phyloP scores from a whole-genome alignment of 108 stramenopile genomes.

The Aurantiochytrium sp. region DNA sequence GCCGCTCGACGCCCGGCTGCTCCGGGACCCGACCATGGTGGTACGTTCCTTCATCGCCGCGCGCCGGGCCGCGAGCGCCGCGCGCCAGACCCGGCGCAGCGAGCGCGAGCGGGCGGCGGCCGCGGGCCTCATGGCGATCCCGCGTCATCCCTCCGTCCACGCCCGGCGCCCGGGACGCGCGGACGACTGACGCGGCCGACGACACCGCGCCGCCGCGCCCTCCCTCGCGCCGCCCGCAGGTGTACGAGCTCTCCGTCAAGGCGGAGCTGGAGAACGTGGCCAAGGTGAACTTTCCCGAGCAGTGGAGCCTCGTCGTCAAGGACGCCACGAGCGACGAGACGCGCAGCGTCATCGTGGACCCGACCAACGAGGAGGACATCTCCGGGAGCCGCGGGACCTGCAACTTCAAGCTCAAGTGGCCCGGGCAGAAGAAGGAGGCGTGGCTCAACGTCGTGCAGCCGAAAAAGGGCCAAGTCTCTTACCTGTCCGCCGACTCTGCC shows the following conservation, averaged over 20 bases:
- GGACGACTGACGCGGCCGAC: too few species aligned
- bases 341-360: not conserved
- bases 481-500: not conserved
- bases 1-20: too few species aligned
- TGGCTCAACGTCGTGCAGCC: not conserved
- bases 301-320: not conserved
- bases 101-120: too few species aligned
- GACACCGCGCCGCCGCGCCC: too few species aligned
- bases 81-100: too few species aligned
- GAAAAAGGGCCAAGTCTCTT: not conserved
- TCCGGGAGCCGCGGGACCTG: not conserved
- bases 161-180: too few species aligned
- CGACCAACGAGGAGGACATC: slow-evolving; percentile 13
- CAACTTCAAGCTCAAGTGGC: slow-evolving; percentile 24
- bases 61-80: too few species aligned
- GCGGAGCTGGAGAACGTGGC: slow-evolving; percentile 25
- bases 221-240: too few species aligned
- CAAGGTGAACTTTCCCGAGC: slow-evolving; percentile 9
- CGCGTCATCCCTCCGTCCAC: too few species aligned
- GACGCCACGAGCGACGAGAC: not conserved
- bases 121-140: too few species aligned
- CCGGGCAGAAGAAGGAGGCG: not conserved
- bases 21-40: too few species aligned
- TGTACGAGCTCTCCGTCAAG: not conserved
- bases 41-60: too few species aligned